These are phyloP conservation scores for Lactarius hengduanensis DNA, from an alignment of 768 basidiomycete species.

Conservation along the genomic window DNA sequence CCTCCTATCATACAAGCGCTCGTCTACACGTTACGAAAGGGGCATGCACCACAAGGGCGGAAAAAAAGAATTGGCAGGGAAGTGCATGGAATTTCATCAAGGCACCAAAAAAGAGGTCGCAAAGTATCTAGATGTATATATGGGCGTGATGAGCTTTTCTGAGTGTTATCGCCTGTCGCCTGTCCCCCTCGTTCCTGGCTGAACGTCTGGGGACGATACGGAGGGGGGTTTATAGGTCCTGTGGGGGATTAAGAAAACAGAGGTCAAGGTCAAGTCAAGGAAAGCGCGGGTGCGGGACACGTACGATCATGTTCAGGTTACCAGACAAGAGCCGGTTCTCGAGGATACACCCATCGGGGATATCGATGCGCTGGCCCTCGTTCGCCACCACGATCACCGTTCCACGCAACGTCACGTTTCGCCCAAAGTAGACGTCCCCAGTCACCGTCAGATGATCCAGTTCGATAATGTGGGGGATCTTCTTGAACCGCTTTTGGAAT, in stretches of 20 bases:
- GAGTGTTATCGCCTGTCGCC: not conserved
- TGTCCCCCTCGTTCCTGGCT: slow-evolving; percentile 1
- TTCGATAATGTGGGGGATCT: slow-evolving; percentile 69
- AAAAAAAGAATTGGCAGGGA: not conserved
- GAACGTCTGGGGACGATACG: not conserved
- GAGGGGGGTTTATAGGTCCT: slow-evolving; percentile 22
- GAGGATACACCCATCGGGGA: slow-evolving; percentile 57
- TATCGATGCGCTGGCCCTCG: slow-evolving; percentile 57
- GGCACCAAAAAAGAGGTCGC: not conserved
- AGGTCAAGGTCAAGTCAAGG: not conserved
- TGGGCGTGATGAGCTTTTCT: not conserved
- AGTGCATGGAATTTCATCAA: not conserved
- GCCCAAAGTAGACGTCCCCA: slow-evolving; percentile 66
- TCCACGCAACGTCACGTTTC: slow-evolving; percentile 60
- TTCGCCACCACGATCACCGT: slow-evolving; percentile 64
- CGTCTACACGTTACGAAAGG: slow-evolving; percentile 2
- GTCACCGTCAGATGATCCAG: slow-evolving; percentile 74
- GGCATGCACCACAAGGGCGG: not conserved
- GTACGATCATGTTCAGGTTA: slow-evolving; percentile 69
- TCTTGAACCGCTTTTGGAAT: slow-evolving; percentile 76
- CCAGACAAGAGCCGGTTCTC: slow-evolving; percentile 68
- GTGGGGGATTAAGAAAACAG: not conserved
- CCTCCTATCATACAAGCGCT: slow-evolving; percentile 3
- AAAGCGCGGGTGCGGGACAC: slow-evolving; percentile 27
- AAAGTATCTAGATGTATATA: not conserved